These are phyloP conservation scores for Nannochloris sp. DNA, from an alignment of 139 green algal genomes.

Conservation along the genomic window DNA sequence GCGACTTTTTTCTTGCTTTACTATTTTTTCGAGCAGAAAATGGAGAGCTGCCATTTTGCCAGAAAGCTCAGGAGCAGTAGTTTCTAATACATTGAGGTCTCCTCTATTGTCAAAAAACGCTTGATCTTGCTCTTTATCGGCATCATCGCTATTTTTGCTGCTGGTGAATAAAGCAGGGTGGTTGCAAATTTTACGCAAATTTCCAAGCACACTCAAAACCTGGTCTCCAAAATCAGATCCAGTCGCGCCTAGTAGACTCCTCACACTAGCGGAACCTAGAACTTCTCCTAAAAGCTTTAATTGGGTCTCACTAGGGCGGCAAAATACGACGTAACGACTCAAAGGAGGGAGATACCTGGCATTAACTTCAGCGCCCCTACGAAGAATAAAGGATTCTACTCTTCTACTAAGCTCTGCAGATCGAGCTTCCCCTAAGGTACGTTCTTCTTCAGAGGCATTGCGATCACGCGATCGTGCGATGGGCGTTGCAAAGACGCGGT, in stretches of 20 bases:
- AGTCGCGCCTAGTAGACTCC: slow-evolving; percentile 16
- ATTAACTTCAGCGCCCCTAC: slow-evolving; percentile 63
- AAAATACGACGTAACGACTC: slow-evolving; percentile 62
- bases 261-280: slow-evolving; percentile 30
- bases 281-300: slow-evolving; percentile 43
- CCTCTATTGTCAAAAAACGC: not conserved
- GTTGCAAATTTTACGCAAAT: slow-evolving; percentile 66
- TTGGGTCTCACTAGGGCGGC: slow-evolving; percentile 46
- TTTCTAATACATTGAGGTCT: not conserved
- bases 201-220: slow-evolving; percentile 48
- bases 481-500: slow-evolving; percentile 55
- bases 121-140: not conserved
- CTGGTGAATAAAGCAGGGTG: slow-evolving; percentile 46
- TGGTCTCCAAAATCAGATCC: slow-evolving; percentile 24
- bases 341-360: slow-evolving; percentile 65
- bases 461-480: slow-evolving; percentile 57
- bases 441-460: slow-evolving; percentile 46
- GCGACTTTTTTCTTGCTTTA: slow-evolving; percentile 22
- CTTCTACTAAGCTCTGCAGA: slow-evolving; percentile 56
- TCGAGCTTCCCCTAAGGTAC: slow-evolving; percentile 45
- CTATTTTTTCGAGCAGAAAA: slow-evolving; percentile 38
- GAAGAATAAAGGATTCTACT: slow-evolving; percentile 55
- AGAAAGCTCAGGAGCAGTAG: not conserved
- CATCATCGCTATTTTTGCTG: not conserved
- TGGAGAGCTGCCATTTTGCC: slow-evolving; percentile 59